Base-by-base conservation (phyloP, 805 yeast genomes). In the Lipomyces sp. region DNA sequence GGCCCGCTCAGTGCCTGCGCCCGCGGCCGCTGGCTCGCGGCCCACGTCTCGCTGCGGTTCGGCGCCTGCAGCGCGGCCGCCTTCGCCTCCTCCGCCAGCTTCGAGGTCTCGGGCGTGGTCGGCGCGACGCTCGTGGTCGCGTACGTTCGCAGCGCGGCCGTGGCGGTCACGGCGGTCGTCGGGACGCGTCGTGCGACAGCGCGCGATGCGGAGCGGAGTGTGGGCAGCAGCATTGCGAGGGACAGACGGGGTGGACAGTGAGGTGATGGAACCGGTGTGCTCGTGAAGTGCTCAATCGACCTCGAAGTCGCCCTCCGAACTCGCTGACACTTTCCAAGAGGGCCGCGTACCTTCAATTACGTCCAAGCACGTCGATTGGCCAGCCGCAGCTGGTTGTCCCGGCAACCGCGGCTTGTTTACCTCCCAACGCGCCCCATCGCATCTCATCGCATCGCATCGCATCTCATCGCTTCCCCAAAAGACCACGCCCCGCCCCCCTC, bases 1-100 rank as follows among this genome's bases (percentile, higher is more conserved):
- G 85, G 81, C 53, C 81, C 76, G 47, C 76, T 67, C 63, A 78
- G 70, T 19, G 81, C 79, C 31, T 79, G 81, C 35, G 73, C 64
- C 65, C 87, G 76, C 35, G 82, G 71, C 46, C 71, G 76, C 70
- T 87, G 95, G 4, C 82, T 74, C 7, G 71, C 69, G 0, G 95
- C 80, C 95, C 95, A 87, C 11, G 85, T 74, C 13, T 68, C 73
- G 6, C 70, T 70, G 58, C 89, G 74, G 69, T 87, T 87, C 41
- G 95, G 95, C 0, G 95, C 86, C 70, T 85, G 95, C 59, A 75
- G 58, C 36, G 45, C 29, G 36, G 38, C 24, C 5, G 44, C 55
- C 35, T 46, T 43, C 31, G 46, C 47, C 28, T 55, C 51, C 26
- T 35, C 54, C 19, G 57, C 28, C 18, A 42, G 14, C 22, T 50